A percentile compares a stretch with the other conserved stretches of the same genome.
phyloP scores from a whole-genome alignment of 371 early-diverging fungal genomes.

The Polyrhizophydium stewartii region DNA sequence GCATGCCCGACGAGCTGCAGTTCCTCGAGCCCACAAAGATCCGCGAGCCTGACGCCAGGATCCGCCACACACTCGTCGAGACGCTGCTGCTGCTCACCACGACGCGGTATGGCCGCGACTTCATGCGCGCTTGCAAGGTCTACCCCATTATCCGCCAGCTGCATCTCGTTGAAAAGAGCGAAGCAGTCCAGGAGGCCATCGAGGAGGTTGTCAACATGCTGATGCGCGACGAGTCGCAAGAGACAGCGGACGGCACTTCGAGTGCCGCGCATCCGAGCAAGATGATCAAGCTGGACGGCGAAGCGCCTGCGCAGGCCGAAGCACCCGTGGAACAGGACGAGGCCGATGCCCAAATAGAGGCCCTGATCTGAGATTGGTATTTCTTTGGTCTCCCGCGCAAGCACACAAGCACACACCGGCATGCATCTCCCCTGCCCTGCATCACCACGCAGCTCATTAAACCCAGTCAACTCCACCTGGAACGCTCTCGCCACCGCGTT shows the following conservation, averaged over 20 bases:
- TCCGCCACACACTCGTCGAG: conserved; percentile 74
- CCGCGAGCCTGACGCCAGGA: conserved; percentile 74
- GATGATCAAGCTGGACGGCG: background rate
- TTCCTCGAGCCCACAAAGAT: conserved; percentile 75
- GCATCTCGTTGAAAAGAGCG: conserved; percentile 69
- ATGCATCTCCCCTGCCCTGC: too few relatives aligned
- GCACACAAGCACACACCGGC: too few relatives aligned
- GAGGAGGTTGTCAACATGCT: conserved; percentile 76
- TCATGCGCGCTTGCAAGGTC: conserved; percentile 72
- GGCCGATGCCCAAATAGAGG: too few relatives aligned
- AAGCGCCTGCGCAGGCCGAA: too few relatives aligned
- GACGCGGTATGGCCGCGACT: conserved; percentile 73
- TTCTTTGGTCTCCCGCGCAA: too few relatives aligned
- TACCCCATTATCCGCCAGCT: conserved; percentile 82
- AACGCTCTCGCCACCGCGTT: too few relatives aligned
- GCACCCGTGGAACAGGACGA: too few relatives aligned
- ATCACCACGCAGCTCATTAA: too few relatives aligned
- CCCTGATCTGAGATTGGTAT: too few relatives aligned
- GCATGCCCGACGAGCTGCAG: conserved; percentile 90
- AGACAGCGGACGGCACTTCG: background rate
- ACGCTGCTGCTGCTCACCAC: conserved; percentile 71
- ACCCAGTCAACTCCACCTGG: too few relatives aligned
- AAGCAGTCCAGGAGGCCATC: conserved; percentile 60
- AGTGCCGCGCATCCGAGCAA: background rate
- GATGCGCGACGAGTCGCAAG: conserved; percentile 72